These are phyloP conservation scores for Corrigiola litoralis DNA, from an alignment of 179 eudicot genomes.

Conservation along the genomic window DNA sequence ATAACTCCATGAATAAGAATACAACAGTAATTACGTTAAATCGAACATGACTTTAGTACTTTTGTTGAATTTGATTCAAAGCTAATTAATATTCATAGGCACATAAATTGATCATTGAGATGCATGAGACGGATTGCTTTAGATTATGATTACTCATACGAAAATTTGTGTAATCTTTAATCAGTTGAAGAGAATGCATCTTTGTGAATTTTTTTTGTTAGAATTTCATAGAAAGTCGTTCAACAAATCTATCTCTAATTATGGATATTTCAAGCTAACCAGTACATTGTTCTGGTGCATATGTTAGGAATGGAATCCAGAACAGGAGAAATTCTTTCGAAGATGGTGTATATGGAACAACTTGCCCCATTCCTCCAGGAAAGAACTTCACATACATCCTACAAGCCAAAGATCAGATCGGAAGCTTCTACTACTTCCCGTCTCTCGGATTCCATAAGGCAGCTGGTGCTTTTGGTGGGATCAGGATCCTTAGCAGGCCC, in stretches of 20 bases:
- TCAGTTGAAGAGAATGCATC: too few species aligned
- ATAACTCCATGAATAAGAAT: too few species aligned
- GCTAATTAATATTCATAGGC: too few species aligned
- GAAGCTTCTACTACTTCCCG: slow-evolving; percentile 91
- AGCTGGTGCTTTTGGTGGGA: slow-evolving; percentile 92
- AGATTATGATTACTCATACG: too few species aligned
- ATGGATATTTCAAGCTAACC: background rate
- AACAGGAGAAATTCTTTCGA: slow-evolving; percentile 81
- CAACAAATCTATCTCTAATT: background rate
- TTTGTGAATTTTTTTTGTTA: too few species aligned
- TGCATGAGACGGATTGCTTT: too few species aligned
- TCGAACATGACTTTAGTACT: too few species aligned
- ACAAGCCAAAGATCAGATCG: slow-evolving; percentile 93
- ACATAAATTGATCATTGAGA: too few species aligned
- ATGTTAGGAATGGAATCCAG: slow-evolving; percentile 75
- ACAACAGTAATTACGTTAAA: too few species aligned
- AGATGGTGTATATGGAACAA: slow-evolving; percentile 92
- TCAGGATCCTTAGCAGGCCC: slow-evolving; percentile 85
- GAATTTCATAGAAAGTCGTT: too few species aligned
- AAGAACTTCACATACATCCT: slow-evolving; percentile 84
- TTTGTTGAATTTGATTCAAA: too few species aligned
- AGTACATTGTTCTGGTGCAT: background rate
- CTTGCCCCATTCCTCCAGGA: slow-evolving; percentile 98
- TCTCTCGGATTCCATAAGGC: slow-evolving; percentile 92
- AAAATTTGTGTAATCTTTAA: too few species aligned